Evolutionary conservation across 108 stramenopile genomes (phyloP), one percentile per base, ranked within the genome.

Genomic region (Nitzschia palea): DNA sequence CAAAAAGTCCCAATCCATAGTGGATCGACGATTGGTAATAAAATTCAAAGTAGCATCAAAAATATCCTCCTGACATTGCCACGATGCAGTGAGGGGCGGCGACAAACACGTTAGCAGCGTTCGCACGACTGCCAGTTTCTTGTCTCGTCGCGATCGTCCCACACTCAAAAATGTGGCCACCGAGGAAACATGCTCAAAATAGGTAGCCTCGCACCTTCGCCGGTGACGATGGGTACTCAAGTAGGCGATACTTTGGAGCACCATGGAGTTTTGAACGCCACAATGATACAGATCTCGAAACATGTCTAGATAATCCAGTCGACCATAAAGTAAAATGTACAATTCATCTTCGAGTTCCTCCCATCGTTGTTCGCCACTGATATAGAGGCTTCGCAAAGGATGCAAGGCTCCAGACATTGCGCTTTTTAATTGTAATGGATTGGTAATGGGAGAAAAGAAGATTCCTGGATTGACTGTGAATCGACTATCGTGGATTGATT

Each of bases 311-410:
- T 55, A 30, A 12, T 48, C 26, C n/a, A 57, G 15, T 1, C 36
- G 36, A 43, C 71, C 62, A 32, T 60, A 31, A n/a, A 73, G 45
- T 22, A 40, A 33, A 4, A 73, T 73, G 35, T 27, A 67, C 30
- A 75, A 10, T n/a, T 67, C 74, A 44, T 63, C 66, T 36, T 62
- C 61, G 1, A 68, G 9, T 4, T 63, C 62, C 35, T 68, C 67
- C 67, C 62, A 67, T 0, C 54, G 28, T 55, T 32, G 6, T n/a
- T 55, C 54, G 4, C 17, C 4, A 55, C 9, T 55, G 10, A 5
- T 29, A 55, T 29, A n/a, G 17, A 42, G 40, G 12, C 9, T 42
- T 42, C 12, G 40, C 14, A 42, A 12, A 42, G 40, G 9, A 12
- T 14, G 9, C 40, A 42, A 12, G 40, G 40, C 9, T 14, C 12